Evolutionary conservation across 2,329 filamentous ascomycete species (phyloP), one percentile per base, ranked within the genome.

Genomic region (Chaetomiaceae sp.): DNA sequence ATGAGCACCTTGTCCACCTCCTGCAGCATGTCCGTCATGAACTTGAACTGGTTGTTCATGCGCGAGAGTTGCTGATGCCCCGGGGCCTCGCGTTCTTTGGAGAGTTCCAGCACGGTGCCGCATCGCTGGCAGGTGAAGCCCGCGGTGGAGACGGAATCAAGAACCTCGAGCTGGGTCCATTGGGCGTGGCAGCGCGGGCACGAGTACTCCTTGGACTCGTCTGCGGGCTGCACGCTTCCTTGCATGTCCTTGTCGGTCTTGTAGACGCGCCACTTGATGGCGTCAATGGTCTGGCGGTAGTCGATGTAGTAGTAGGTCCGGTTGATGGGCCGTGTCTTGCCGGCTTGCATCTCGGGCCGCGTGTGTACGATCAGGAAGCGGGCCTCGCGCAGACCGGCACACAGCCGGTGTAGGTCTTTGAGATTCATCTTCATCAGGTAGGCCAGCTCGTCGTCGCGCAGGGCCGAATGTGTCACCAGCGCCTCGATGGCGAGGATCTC

Each of bases 221-320:
- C 81, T 9, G 86, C 86, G 0, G 89, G 86, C 16, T 89, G 84
- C 14, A 89, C 88, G 53, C 89, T 85, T 14, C 86, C 85, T 71
- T 96, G 91, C 54, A 97, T 90, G 50, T 87, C 84, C 67, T 92
- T 91, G 61, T 91, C 90, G 62, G 97, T 83, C 52, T 86, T 86
- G 66, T 92, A 91, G 47, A 96, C 84, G 58, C 89, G 86, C 80
- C 88, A 99, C 70, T 99, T 99, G 72, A 96, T 95, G 44, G 89
- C 90, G 71, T 99, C 94, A 65, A 99, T 90, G 32, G 92, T 90
- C 53, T 89, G 87, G 55, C 94, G 89, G 65, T 95, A 95, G 68
- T 96, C 91, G 67, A 99, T 92, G 71, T 89, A 99, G 74, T 95
- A 99, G 78, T 96, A 99, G 58, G 92, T 95, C 64, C 89, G 83